A percentile compares a stretch with the other conserved stretches of the same genome.
phyloP scores from a whole-genome alignment of 2,329 filamentous ascomycete species.

The Xylariaceae sp. region DNA sequence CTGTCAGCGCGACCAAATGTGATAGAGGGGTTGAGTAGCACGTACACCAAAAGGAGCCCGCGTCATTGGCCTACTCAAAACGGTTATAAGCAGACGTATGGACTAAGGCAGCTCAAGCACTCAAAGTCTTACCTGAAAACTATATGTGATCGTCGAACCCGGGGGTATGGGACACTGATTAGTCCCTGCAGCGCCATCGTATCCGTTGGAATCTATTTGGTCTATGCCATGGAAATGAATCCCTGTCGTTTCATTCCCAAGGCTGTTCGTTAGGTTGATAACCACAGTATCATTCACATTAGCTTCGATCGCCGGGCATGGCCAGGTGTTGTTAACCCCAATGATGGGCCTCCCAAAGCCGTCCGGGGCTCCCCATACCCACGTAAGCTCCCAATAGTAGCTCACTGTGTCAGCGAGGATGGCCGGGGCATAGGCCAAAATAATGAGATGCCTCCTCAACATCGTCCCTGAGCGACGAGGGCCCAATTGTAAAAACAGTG shows the following conservation, averaged over 20 bases:
- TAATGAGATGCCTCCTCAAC: conserved; percentile 4
- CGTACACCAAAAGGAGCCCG: conserved; percentile 47
- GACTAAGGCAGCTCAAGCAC: neutral
- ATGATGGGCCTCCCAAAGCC: conserved; percentile 55
- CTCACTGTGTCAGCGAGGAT: conserved; percentile 42
- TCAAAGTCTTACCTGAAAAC: conserved; percentile 43
- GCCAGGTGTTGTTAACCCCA: conserved; percentile 64
- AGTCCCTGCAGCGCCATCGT: conserved; percentile 57
- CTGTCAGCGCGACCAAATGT: conserved; percentile 12
- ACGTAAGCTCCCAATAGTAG: conserved; percentile 58
- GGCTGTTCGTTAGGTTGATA: conserved; percentile 45
- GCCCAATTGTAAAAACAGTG: conserved; percentile 3
- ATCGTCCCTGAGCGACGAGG: neutral
- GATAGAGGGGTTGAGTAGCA: neutral
- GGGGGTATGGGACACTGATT: conserved; percentile 56
- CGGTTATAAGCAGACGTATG: conserved; percentile 1
- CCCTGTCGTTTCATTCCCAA: conserved; percentile 50
- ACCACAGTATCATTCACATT: conserved; percentile 49
- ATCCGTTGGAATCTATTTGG: conserved; percentile 52
- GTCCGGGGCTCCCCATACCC: conserved; percentile 60
- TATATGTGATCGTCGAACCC: conserved; percentile 51
- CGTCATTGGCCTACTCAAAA: conserved; percentile 32
- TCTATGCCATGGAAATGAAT: conserved; percentile 60
- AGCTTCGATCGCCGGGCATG: conserved; percentile 55
- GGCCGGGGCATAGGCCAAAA: conserved; percentile 20